Conservation (phyloP, 2,329 filamentous ascomycete species). For the Chrysosporium queenslandicum region DNA sequence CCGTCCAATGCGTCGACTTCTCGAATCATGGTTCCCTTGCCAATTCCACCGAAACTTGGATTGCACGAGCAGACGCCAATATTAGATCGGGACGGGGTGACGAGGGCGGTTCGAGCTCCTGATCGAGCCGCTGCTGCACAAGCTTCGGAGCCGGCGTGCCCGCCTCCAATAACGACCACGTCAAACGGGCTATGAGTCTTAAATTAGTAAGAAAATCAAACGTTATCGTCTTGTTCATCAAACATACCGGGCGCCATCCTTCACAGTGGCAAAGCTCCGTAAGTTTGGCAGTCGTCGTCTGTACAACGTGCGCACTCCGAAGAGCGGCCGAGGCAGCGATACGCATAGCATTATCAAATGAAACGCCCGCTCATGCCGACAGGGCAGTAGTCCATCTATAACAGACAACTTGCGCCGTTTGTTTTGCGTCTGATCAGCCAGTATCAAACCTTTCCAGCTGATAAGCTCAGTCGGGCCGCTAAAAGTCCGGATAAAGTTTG, state of each 20-base stretch:
- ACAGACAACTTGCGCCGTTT: no score
- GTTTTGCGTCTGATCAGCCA: no score
- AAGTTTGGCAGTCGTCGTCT: constrained; percentile 17
- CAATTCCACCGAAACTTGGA: constrained; percentile 94
- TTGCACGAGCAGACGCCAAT: constrained; percentile 95
- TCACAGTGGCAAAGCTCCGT: constrained; percentile 34
- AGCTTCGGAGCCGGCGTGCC: constrained; percentile 90
- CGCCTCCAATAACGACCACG: constrained; percentile 90
- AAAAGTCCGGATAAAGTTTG: background rate
- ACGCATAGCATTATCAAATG: background rate
- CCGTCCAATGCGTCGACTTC: constrained; percentile 94
- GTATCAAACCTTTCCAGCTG: background rate
- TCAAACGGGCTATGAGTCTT: constrained; percentile 58
- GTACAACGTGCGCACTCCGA: constrained; percentile 17
- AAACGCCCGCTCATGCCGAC: no score
- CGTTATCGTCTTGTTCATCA: background rate
- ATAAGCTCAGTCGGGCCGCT: background rate
- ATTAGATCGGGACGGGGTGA: constrained; percentile 81
- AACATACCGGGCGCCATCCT: constrained; percentile 29
- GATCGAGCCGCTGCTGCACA: constrained; percentile 80
- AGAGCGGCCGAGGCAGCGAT: background rate
- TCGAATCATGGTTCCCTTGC: constrained; percentile 90
- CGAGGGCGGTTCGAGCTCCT: constrained; percentile 76
- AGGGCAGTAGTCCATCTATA: no score
- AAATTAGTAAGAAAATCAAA: background rate